Evolutionary conservation across 225 moss, liverwort and hornwort genomes (phyloP), one percentile per base, ranked within the genome.

Genomic region (Bryoerythrophyllum caledonicum): DNA sequence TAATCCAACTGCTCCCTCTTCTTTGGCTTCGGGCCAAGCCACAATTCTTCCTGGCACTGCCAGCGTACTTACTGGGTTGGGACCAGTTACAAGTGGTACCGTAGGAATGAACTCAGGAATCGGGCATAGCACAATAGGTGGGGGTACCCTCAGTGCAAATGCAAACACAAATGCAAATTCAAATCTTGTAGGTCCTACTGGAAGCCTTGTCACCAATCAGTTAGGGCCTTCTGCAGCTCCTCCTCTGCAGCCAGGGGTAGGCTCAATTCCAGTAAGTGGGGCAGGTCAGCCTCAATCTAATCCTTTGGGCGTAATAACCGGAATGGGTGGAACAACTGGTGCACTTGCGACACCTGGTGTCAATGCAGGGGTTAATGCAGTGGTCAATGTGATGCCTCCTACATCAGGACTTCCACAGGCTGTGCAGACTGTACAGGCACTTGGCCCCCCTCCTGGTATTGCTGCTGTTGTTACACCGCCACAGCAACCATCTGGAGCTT

Each of bases 301-400:
- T 72, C 32, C 82, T 73, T 74, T 87, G 65, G 82, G 86, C 35
- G 73, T 75, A 75, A 77, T 82, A 63, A 64, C 73, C 60, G 95
- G 88, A 75, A n/a, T n/a, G n/a, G n/a, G n/a, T n/a, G 76, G 81
- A 55, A 88, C 86, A 52, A 48, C n/a, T n/a, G n/a, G n/a, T n/a
- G n/a, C n/a, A n/a, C n/a, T n/a, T n/a, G n/a, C n/a, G n/a, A n/a
- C n/a, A n/a, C n/a, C 83, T 51, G 86, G 83, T 69, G 71, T 28
- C 16, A 71, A 71, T 59, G 43, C 89, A 62, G 89, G 80, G 59
- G 82, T 80, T 12, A 93, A 70, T 55, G 15, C 84, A 63, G 89
- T 81, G 53, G 80, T 82, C 12, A 93, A 86, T 61, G 57, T 82
- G 35, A 89, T 96, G 86, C 87, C 90, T 73, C 90, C 90, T 55